phyloP scores from a whole-genome alignment of 2,329 filamentous ascomycete species.

The Aspergillus brunneoviolaceus region DNA sequence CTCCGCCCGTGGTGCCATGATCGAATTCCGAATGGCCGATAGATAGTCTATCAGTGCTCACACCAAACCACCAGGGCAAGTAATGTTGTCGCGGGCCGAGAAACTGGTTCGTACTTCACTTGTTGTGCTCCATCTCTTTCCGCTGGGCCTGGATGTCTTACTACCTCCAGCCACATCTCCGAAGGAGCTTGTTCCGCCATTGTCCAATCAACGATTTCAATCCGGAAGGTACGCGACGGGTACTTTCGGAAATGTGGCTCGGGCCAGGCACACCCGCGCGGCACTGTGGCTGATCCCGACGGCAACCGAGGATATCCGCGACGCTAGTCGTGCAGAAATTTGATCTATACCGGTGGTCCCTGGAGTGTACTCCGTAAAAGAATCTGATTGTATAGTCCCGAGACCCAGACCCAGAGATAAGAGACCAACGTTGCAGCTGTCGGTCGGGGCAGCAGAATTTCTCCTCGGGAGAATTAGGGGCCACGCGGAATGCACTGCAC shows the following conservation, averaged over 20 bases:
- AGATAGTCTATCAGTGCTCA: too few relatives aligned
- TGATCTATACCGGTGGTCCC: background rate
- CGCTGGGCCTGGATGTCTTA: background rate
- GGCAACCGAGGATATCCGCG: background rate
- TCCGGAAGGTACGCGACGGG: background rate
- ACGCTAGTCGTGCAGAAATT: background rate
- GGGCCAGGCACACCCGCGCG: background rate
- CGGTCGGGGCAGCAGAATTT: background rate
- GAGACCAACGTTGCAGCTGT: background rate
- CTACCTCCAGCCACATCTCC: conserved; percentile 2
- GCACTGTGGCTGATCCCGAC: background rate
- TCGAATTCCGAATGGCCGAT: too few relatives aligned
- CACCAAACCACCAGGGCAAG: too few relatives aligned
- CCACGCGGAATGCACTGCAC: background rate
- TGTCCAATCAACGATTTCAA: background rate
- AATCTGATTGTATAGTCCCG: background rate
- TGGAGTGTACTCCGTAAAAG: background rate
- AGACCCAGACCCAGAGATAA: background rate
- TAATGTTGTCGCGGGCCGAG: too few relatives aligned
- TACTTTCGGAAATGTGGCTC: conserved; percentile 1
- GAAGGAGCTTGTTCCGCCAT: background rate
- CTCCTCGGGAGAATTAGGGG: background rate
- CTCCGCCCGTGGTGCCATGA: background rate
- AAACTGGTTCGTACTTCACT: background rate
- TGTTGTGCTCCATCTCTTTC: background rate